A percentile compares a stretch with the other conserved stretches of the same genome.
Conservation (phyloP, 371 early-diverging fungal species). For the Coemansia sp. region DNA sequence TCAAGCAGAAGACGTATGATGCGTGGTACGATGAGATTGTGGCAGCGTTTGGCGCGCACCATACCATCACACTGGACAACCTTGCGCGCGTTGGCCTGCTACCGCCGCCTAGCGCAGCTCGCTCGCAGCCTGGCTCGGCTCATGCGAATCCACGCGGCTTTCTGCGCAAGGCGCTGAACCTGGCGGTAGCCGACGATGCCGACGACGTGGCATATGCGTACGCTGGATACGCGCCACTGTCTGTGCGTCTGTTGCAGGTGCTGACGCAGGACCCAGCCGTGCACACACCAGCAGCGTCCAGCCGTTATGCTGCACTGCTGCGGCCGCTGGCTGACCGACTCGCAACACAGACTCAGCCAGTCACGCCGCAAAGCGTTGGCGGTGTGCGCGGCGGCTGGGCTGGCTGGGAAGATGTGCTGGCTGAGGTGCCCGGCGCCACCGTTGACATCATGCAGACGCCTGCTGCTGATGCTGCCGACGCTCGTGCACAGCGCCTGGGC, state of each 20-base stretch:
- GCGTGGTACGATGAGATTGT: constrained; percentile 78
- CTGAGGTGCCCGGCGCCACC: constrained; percentile 71
- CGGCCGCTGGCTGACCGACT: constrained; percentile 18
- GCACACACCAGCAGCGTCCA: constrained; percentile 14
- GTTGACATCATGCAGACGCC: constrained; percentile 76
- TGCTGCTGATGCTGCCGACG: constrained; percentile 16
- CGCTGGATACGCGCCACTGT: constrained; percentile 91
- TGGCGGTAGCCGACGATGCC: constrained; percentile 81
- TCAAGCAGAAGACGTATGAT: constrained; percentile 79
- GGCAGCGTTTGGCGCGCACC: constrained; percentile 90
- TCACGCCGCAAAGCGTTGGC: constrained; percentile 3
- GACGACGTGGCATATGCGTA: constrained; percentile 91
- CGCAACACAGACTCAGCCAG: background rate
- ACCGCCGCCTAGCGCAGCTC: constrained; percentile 31
- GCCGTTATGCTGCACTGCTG: constrained; percentile 52
- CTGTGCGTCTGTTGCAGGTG: constrained; percentile 84
- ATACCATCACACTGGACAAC: constrained; percentile 78
- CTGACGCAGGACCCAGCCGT: constrained; percentile 58
- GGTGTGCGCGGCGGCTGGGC: constrained; percentile 72
- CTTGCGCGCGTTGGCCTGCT: constrained; percentile 71
- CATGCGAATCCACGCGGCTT: constrained; percentile 21
- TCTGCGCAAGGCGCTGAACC: constrained; percentile 56
- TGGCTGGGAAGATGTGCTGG: constrained; percentile 81
- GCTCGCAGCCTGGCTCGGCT: constrained; percentile 5
- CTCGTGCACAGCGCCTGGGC: constrained; percentile 54